Evolutionary conservation across 2,329 filamentous ascomycete genomes (phyloP).

Genomic region (Penicillium expansum): DNA sequence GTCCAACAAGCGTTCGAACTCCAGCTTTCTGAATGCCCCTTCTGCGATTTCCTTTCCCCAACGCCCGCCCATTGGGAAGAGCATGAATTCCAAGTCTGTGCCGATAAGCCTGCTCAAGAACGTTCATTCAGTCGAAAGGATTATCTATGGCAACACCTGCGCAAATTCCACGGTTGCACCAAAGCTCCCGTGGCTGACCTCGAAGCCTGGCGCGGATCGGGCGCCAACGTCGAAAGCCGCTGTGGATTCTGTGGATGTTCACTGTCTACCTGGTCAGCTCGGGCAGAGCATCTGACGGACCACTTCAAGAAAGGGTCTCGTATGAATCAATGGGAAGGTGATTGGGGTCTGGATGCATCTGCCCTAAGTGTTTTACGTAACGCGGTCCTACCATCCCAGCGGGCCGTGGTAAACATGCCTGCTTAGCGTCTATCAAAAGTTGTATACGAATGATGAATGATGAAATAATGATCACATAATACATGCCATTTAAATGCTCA

Average conservation of each 20-base stretch:
- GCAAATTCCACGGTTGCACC: constrained; percentile 54
- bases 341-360: constrained; percentile 47
- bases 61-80: constrained; percentile 48
- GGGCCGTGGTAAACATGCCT: background rate
- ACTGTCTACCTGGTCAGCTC: constrained; percentile 52
- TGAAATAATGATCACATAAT: constrained; percentile 4
- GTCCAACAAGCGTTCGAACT: constrained; percentile 11
- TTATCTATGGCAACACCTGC: constrained; percentile 56
- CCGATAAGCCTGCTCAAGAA: constrained; percentile 48
- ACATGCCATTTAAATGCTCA: background rate
- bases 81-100: constrained; percentile 55
- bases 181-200: constrained; percentile 50
- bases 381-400: constrained; percentile 32
- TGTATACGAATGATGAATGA: too few species aligned
- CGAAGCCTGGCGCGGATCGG: constrained; percentile 55
- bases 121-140: constrained; percentile 59
- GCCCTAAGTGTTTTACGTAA: constrained; percentile 35
- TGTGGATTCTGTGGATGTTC: constrained; percentile 54
- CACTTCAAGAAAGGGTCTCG: constrained; percentile 54
- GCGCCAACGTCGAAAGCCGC: constrained; percentile 51
- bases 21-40: constrained; percentile 41
- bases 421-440: background rate
- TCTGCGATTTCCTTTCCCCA: constrained; percentile 49
- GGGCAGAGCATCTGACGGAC: constrained; percentile 53
- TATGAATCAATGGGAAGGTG: constrained; percentile 57